These are phyloP conservation scores for Yamadazyma laniorum DNA, from an alignment of 805 yeast genomes.

Conservation along the genomic window DNA sequence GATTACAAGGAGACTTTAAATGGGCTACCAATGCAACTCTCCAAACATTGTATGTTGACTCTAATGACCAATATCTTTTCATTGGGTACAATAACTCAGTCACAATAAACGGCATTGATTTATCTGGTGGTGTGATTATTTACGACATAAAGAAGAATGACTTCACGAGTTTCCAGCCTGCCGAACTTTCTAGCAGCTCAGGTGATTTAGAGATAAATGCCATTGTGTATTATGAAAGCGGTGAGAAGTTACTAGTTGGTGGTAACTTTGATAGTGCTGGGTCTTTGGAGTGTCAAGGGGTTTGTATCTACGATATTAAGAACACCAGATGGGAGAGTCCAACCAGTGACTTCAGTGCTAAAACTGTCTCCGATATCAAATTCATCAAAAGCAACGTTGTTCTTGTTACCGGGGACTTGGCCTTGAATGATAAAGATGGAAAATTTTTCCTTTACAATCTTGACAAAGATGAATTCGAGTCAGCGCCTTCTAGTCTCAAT, in stretches of 20 bases:
- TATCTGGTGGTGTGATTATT: slow-evolving; percentile 46
- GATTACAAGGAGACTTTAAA: slow-evolving; percentile 21
- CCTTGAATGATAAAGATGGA: slow-evolving; percentile 29
- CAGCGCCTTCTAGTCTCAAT: slow-evolving; percentile 12
- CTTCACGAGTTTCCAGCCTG: slow-evolving; percentile 49
- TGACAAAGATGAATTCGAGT: slow-evolving; percentile 27
- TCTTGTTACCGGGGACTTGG: slow-evolving; percentile 53
- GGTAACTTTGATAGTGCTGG: slow-evolving; percentile 69
- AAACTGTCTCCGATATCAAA: slow-evolving; percentile 52
- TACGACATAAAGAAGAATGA: slow-evolving; percentile 48
- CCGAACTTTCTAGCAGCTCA: slow-evolving; percentile 39
- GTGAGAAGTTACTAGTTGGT: slow-evolving; percentile 56
- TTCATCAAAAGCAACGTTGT: slow-evolving; percentile 41
- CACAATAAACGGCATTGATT: slow-evolving; percentile 16
- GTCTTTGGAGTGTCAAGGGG: slow-evolving; percentile 51
- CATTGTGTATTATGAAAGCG: slow-evolving; percentile 32
- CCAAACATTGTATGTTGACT: slow-evolving; percentile 36
- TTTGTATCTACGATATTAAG: slow-evolving; percentile 64
- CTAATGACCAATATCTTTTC: slow-evolving; percentile 33
- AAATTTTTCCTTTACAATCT: slow-evolving; percentile 59
- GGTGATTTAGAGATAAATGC: slow-evolving; percentile 35
- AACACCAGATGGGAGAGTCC: slow-evolving; percentile 55
- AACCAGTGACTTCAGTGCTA: slow-evolving; percentile 35
- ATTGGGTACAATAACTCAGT: slow-evolving; percentile 47
- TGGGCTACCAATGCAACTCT: slow-evolving; percentile 28